These are phyloP conservation scores for Tephrocybe sp. DNA, from an alignment of 768 basidiomycete species.

Conservation along the genomic window DNA sequence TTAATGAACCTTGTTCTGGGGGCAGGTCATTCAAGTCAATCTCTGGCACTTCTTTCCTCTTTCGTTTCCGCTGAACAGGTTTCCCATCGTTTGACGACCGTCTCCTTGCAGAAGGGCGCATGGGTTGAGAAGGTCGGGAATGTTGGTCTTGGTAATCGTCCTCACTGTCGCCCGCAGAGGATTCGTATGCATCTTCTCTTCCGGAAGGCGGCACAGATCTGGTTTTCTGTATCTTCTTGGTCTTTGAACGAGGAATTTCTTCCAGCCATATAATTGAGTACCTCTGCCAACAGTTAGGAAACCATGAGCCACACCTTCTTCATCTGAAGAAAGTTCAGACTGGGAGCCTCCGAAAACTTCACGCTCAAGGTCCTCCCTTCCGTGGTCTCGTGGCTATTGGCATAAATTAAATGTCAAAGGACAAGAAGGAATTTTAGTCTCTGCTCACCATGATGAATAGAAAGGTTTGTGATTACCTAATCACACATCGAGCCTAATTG, in stretches of 20 bases:
- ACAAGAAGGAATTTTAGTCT: not conserved
- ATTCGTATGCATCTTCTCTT: constrained; percentile 57
- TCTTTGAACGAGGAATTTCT: constrained; percentile 46
- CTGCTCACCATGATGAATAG: not conserved
- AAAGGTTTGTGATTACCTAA: not conserved
- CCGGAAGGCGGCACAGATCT: constrained; percentile 32
- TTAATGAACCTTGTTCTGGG: constrained; percentile 69
- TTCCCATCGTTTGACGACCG: constrained; percentile 26
- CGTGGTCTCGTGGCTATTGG: constrained; percentile 38
- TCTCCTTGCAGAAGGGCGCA: constrained; percentile 24
- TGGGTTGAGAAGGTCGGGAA: constrained; percentile 27
- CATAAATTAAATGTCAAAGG: not conserved
- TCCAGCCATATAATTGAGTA: not conserved
- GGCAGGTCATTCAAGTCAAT: constrained; percentile 68
- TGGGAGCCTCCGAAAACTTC: constrained; percentile 84
- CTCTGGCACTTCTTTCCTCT: constrained; percentile 61
- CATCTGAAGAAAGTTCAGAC: constrained; percentile 80
- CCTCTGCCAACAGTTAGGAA: not conserved
- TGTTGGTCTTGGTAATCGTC: constrained; percentile 50
- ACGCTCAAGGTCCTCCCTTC: constrained; percentile 55
- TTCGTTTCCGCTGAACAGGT: constrained; percentile 44
- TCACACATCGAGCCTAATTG: too few species aligned
- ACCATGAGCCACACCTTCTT: constrained; percentile 43
- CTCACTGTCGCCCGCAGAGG: constrained; percentile 43
- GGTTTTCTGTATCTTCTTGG: constrained; percentile 32